Evolutionary conservation across 176 grass and related monocot species (phyloP).

Genomic region (Hordeum marinum): DNA sequence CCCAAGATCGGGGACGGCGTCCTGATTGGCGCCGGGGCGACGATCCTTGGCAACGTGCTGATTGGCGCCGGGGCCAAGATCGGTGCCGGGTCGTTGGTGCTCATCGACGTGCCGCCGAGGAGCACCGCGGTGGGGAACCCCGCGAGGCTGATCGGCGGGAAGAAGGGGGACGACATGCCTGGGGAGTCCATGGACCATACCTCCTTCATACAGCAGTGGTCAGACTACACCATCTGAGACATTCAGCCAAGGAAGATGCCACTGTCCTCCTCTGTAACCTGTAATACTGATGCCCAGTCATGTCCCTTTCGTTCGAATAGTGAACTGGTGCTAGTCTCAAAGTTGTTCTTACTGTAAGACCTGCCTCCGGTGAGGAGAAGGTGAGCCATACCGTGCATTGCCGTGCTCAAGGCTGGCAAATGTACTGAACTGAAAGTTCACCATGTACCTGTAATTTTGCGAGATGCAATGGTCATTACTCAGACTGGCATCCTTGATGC

Average conservation of each 20-base stretch:
- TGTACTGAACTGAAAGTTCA: not conserved
- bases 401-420: not conserved
- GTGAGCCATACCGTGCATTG: not conserved
- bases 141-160: constrained; percentile 62
- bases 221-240: constrained; percentile 70
- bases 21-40: constrained; percentile 86
- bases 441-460: constrained; percentile 25
- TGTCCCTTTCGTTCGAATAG: not conserved
- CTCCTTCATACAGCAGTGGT: constrained; percentile 89
- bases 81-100: constrained; percentile 81
- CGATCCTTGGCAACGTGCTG: constrained; percentile 81
- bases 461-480: not conserved
- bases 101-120: constrained; percentile 73
- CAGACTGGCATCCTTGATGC: not conserved
- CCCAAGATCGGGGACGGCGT: constrained; percentile 88
- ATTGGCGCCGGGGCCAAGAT: constrained; percentile 94
- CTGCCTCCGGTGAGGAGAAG: not conserved
- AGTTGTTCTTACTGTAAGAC: not conserved
- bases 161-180: constrained; percentile 55
- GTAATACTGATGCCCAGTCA: not conserved
- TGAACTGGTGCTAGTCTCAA: not conserved
- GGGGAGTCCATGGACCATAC: constrained; percentile 97
- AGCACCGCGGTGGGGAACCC: constrained; percentile 83
- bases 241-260: not conserved
- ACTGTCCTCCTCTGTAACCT: not conserved